phyloP scores from a whole-genome alignment of 306 rosid genomes.

The Vicia sativa region DNA sequence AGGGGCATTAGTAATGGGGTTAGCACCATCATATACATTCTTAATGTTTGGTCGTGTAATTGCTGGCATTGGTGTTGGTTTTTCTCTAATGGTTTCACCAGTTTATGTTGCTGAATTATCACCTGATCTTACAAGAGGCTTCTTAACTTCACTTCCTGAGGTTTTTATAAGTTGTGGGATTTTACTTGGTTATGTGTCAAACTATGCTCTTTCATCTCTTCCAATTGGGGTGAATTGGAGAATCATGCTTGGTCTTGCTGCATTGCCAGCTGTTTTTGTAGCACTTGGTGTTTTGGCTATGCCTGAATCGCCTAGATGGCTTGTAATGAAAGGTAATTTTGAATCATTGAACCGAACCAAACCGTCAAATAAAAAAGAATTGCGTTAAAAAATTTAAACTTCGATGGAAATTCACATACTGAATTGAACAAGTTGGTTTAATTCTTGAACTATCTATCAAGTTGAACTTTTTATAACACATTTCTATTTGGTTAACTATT shows the following conservation, averaged over 20 bases:
- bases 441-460: neutral
- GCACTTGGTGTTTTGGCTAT: conserved; percentile 61
- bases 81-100: conserved; percentile 73
- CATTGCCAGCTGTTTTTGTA: conserved; percentile 54
- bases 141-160: conserved; percentile 83
- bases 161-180: conserved; percentile 73
- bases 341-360: neutral
- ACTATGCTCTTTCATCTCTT: conserved; percentile 59
- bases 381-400: neutral
- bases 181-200: conserved; percentile 65
- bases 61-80: conserved; percentile 86
- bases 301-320: conserved; percentile 93
- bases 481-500: neutral
- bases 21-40: conserved; percentile 69
- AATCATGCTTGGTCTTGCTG: conserved; percentile 77
- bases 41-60: conserved; percentile 64
- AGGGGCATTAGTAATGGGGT: conserved; percentile 78
- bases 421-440: neutral
- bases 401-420: neutral
- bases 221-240: conserved; percentile 63
- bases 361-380: neutral
- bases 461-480: too few species aligned
- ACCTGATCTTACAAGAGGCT: conserved; percentile 66
- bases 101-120: conserved; percentile 80
- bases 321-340: conserved; percentile 60